These are phyloP conservation scores for Vigna unguiculata DNA, from an alignment of 306 rosid genomes.

Conservation along the genomic window DNA sequence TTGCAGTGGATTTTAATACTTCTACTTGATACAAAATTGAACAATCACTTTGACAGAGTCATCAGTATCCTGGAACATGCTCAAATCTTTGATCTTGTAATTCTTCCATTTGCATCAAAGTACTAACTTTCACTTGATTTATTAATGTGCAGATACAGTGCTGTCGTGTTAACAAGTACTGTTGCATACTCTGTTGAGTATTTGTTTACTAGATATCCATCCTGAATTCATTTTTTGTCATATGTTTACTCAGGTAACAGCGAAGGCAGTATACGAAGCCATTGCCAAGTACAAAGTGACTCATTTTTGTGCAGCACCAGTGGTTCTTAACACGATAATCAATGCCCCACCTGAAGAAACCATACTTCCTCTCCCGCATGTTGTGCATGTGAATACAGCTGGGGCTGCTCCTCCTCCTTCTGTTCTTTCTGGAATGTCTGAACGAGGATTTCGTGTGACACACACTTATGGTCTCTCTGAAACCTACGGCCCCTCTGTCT, in stretches of 20 bases:
- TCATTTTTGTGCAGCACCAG: slow-evolving; percentile 96
- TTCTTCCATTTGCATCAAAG: no score
- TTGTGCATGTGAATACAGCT: slow-evolving; percentile 82
- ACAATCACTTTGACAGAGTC: no score
- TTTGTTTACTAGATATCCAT: slow-evolving; percentile 9
- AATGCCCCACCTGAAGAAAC: slow-evolving; percentile 74
- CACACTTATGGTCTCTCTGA: slow-evolving; percentile 96
- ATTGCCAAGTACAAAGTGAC: slow-evolving; percentile 78
- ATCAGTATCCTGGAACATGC: no score
- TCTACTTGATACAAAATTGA: no score
- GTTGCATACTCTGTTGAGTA: slow-evolving; percentile 6
- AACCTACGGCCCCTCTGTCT: slow-evolving; percentile 85
- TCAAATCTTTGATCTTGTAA: no score
- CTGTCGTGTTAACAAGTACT: neutral
- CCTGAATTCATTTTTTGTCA: neutral
- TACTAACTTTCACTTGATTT: no score
- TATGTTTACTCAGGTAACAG: slow-evolving; percentile 66
- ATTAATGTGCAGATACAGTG: neutral
- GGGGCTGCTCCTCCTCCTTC: slow-evolving; percentile 98
- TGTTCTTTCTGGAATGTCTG: slow-evolving; percentile 72
- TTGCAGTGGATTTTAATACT: no score
- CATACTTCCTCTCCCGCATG: slow-evolving; percentile 87
- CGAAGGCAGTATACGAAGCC: slow-evolving; percentile 77
- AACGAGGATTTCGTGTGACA: slow-evolving; percentile 79
- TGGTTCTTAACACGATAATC: slow-evolving; percentile 84